Percentiles rank a stretch among this genome's conserved stretches.
These are phyloP conservation scores for Trifolium fragiferum DNA, from an alignment of 306 rosid genomes.

Conservation along the genomic window DNA sequence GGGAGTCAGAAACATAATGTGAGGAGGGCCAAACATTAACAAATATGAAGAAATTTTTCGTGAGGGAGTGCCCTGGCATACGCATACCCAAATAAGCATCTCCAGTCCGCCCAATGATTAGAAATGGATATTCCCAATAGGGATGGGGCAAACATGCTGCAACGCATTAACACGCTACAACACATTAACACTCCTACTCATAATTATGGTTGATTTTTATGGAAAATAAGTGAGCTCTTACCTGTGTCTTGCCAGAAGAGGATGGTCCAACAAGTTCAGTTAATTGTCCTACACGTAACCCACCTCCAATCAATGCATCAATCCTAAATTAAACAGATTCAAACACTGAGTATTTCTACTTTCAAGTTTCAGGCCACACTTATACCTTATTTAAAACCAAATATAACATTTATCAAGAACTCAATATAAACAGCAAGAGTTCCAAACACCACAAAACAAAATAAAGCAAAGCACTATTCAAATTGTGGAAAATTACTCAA, in stretches of 20 bases:
- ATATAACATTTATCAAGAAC: constrained; percentile 24
- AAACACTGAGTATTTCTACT: constrained; percentile 34
- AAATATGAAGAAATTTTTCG: too few species aligned
- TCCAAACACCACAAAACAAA: neutral
- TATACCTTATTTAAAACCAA: constrained; percentile 25
- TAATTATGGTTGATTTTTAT: constrained; percentile 17
- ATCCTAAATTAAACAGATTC: constrained; percentile 53
- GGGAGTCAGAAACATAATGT: too few species aligned
- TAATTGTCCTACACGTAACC: constrained; percentile 74
- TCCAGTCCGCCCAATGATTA: neutral
- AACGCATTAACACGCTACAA: neutral
- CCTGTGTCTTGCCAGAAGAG: constrained; percentile 90
- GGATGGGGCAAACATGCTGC: neutral
- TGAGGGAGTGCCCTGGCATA: neutral
- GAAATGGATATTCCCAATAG: neutral
- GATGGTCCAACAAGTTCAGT: constrained; percentile 93
- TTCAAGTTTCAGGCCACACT: constrained; percentile 2
- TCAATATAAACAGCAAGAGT: constrained; percentile 24
- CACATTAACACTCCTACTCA: neutral
- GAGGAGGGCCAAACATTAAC: too few species aligned
- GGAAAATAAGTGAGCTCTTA: constrained; percentile 40
- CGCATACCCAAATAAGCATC: neutral
- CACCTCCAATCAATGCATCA: constrained; percentile 83
- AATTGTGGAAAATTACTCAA: neutral
- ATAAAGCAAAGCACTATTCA: neutral